Evolutionary conservation across 2,329 filamentous ascomycete genomes (phyloP), one percentile per base, ranked within the genome.

Genomic region (Fusarium subtropicale): DNA sequence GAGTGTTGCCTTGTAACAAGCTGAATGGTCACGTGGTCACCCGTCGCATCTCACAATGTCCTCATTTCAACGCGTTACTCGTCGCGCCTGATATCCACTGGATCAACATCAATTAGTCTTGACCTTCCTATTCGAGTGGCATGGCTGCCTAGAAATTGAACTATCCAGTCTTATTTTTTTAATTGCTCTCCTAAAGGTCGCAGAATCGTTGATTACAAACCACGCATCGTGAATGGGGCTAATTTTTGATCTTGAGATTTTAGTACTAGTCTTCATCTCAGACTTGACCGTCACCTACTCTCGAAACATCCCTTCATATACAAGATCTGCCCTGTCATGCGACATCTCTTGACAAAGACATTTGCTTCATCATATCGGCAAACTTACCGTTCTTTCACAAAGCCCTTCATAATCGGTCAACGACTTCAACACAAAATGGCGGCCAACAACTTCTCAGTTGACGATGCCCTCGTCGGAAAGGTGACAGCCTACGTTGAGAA

Each of bases 401-500:
- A 50, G 5, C 22, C 26, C 46, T 15, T 36, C 24, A n/a, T 66
- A 28, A 18, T 47, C 24, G 13, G 33, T 11, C 26, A 22, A 31
- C 55, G n/a, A 33, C 36, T 42, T 42, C 48, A 52, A 50, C 26
- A 44, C 33, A 64, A 42, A 54, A 78, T 78, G 75, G 53, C 65
- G 31, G 50, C 72, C 34, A 28, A 71, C 30, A 67, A 71, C 46
- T 66, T 73, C 58, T 47, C 58, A 44, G 69, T 79, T 57, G 74
- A 79, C 58, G 78, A 82, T 60, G 79, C 81, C 45, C 79, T 84
- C 58, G 82, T 92, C 68, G 81, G 88, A 76, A 79, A 81, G 51
- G 87, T 90, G 63, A 88, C 87, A 20, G 80, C 81, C 46, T 92
- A 90, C 77, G 90, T 93, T 55, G 82, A 88, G 75, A 81, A 84